Base-by-base conservation (phyloP, 148 eudicot genomes). In the Cornus controversa region DNA sequence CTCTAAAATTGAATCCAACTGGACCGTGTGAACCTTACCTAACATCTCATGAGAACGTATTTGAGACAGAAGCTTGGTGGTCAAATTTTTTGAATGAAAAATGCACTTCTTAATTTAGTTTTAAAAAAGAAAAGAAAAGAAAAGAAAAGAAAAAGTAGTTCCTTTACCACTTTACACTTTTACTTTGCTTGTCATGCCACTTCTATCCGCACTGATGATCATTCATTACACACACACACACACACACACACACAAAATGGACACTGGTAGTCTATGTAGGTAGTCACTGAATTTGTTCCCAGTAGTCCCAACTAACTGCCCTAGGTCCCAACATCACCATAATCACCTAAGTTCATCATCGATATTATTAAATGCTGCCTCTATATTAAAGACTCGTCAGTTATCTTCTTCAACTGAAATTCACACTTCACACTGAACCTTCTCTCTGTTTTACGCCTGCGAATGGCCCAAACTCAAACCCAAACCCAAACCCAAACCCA, bases 391-490 rank as follows among this genome's bases (percentile, higher is more conserved):
- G 20, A 34, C 69, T 77, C 47, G 23, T 20, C 50, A 29, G 18
- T 64, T 29, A 16, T 71, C 47, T 25, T 69, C 57, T n/a, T 50
- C 42, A 53, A 26, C 31, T 40, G 13, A 50, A 62, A 31, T 60
- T 70, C 58, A 24, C 67, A 16, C 66, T 53, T 40, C n/a, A n/a
- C n/a, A n/a, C n/a, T n/a, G n/a, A n/a, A n/a, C n/a, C n/a, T n/a
- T n/a, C n/a, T n/a, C n/a, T n/a, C n/a, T n/a, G n/a, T n/a, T n/a
- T n/a, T n/a, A n/a, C n/a, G 18, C 2, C 72, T 24, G 72, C 23
- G 37, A 40, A 84, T 75, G 88, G 78, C 85, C 75, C 85, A 78
- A 75, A 74, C 79, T 22, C n/a, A n/a, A n/a, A n/a, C n/a, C n/a
- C n/a, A n/a, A n/a, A n/a, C n/a, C n/a, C n/a, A n/a, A n/a, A n/a